Evolutionary conservation across 192 early-diverging fungal species (phyloP), one percentile per base, ranked within the genome.

Genomic region (Backusella mclennaniae): DNA sequence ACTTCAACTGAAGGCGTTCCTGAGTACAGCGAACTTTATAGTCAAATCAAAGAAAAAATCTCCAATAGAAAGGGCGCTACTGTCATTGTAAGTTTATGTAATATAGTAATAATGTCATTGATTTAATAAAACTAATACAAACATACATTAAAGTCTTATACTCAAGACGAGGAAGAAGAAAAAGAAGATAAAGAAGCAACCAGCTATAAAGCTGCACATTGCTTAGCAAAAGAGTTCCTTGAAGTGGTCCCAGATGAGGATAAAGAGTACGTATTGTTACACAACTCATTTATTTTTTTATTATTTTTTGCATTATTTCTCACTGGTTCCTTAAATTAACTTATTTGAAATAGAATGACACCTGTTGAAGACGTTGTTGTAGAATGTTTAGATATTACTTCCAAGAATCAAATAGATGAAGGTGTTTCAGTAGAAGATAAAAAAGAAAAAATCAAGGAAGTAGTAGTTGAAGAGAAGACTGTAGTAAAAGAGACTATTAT

Each of bases 321-420:
- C 21, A 41, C 35, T 69, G 46, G 46, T 49, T 49, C 46, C 19
- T 49, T 49, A 49, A 49, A 49, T 49, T 49, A n/a, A 49, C 35
- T 69, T 23, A 23, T 69, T 38, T 69, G 35, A 41, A 23, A 38
- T 39, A 69, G 38, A 3, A 69, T 69, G 68, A 36, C 21, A 39
- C 35, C 38, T 14, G 68, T 39, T 39, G 67, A 69, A 36, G 67
- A 69, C 11, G 1, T 23, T 36, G 15, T 38, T 21, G 68, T 36
- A 41, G 38, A 69, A 3, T 69, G n/a, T 41, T 38, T 69, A n/a
- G 35, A 69, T 6, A 9, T 69, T 23, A 69, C 38, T 29, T 63
- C 56, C 56, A 63, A 63, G 56, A 29, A 63, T 29, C 56, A 63
- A 63, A 63, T 63, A 63, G 56, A 63, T 63, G 56, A 63, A 63